Percentiles rank a stretch among this genome's conserved stretches.
Conservation (phyloP, 2,329 filamentous ascomycete species). For the Fusarium cyanostomum region DNA sequence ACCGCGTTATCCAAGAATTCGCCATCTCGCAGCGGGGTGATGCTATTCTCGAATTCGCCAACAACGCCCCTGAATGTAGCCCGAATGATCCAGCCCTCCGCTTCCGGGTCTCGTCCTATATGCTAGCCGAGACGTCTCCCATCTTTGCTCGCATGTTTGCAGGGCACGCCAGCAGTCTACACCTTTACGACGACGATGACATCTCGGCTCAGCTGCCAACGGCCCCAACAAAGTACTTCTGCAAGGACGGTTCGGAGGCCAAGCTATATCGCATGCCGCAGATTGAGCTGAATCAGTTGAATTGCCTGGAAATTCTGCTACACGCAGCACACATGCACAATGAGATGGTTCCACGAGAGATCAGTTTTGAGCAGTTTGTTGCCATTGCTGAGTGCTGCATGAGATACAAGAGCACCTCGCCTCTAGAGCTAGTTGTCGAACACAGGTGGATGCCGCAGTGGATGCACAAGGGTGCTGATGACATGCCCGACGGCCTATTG, state of each 20-base stretch:
- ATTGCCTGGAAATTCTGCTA: slow-evolving; percentile 57
- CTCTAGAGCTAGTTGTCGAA: slow-evolving; percentile 60
- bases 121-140: slow-evolving; percentile 61
- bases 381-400: slow-evolving; percentile 61
- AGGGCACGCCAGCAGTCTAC: slow-evolving; percentile 43
- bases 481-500: slow-evolving; percentile 60
- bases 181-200: slow-evolving; percentile 51
- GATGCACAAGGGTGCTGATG: slow-evolving; percentile 58
- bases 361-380: slow-evolving; percentile 60
- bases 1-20: slow-evolving; percentile 53
- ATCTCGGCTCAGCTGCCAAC: slow-evolving; percentile 49
- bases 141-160: slow-evolving; percentile 61
- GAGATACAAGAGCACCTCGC: slow-evolving; percentile 61
- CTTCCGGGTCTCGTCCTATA: slow-evolving; percentile 62
- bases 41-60: slow-evolving; percentile 62
- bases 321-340: slow-evolving; percentile 63
- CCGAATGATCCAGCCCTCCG: slow-evolving; percentile 53
- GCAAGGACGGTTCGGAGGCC: slow-evolving; percentile 55
- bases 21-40: slow-evolving; percentile 58
- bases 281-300: slow-evolving; percentile 54
- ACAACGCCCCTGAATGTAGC: slow-evolving; percentile 47
- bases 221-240: slow-evolving; percentile 49
- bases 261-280: slow-evolving; percentile 64
- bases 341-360: slow-evolving; percentile 55
- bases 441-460: slow-evolving; percentile 63